Evolutionary conservation across 2,329 filamentous ascomycete genomes (phyloP).

Genomic region (Penicillium sp.): DNA sequence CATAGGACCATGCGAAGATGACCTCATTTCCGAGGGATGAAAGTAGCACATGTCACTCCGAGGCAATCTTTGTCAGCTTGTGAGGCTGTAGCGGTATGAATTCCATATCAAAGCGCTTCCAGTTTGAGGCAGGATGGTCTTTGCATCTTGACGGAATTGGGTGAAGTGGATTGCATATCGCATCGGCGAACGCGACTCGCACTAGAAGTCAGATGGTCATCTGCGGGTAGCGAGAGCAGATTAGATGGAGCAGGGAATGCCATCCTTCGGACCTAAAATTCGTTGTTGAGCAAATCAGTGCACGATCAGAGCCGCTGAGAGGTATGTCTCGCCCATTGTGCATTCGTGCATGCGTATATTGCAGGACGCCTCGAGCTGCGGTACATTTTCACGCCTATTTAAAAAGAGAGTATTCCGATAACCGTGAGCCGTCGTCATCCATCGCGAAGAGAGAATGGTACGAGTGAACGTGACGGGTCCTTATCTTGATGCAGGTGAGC

Average conservation of each 20-base stretch:
- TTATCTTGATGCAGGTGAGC: conserved; percentile 5
- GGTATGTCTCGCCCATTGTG: not conserved
- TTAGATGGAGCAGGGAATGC: conserved; percentile 3
- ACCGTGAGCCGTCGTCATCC: conserved; percentile 1
- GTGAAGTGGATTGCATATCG: conserved; percentile 5
- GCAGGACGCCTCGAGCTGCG: not conserved
- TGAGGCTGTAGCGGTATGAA: not conserved
- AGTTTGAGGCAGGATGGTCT: conserved; percentile 7
- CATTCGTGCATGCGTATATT: not conserved
- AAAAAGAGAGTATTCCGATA: not conserved
- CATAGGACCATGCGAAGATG: conserved; percentile 18
- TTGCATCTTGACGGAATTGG: conserved; percentile 13
- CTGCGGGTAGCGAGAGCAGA: conserved; percentile 7
- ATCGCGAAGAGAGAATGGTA: conserved; percentile 7
- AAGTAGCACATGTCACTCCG: conserved; percentile 1
- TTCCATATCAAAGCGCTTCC: conserved; percentile 3
- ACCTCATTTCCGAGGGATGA: conserved; percentile 16
- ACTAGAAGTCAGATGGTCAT: conserved; percentile 11
- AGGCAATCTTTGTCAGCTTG: conserved; percentile 7
- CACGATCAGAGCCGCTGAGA: not conserved
- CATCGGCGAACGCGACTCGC: not conserved
- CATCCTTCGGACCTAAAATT: not conserved
- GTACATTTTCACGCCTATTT: too few relatives aligned
- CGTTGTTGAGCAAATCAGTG: not conserved
- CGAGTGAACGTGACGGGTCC: conserved; percentile 5